Evolutionary conservation across 192 early-diverging fungal species (phyloP).

Genomic region (Backusella circina): DNA sequence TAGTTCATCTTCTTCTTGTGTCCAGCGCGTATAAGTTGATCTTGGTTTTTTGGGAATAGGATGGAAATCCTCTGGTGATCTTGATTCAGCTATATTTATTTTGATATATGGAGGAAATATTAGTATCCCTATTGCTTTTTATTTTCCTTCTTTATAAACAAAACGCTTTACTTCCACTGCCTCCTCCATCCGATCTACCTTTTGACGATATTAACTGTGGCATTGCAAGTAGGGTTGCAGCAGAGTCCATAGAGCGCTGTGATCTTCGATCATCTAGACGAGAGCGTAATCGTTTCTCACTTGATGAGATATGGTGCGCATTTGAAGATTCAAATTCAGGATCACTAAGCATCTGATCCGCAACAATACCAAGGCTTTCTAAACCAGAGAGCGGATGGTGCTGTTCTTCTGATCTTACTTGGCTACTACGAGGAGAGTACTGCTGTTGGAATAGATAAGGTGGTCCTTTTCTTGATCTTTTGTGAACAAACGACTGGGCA

Average conservation of each 20-base stretch:
- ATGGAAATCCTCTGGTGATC: neutral
- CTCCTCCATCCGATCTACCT: neutral
- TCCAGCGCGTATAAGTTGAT: conserved; percentile 35
- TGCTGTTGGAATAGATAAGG: conserved; percentile 32
- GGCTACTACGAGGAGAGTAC: conserved; percentile 23
- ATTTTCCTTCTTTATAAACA: neutral
- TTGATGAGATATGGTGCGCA: neutral
- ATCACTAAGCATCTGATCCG: conserved; percentile 39
- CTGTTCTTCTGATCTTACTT: conserved; percentile 2
- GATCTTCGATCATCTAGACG: conserved; percentile 23
- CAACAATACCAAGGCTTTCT: conserved; percentile 33
- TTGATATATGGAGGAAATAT: no score
- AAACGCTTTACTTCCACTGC: neutral
- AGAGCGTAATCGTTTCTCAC: neutral
- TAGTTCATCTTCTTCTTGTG: conserved; percentile 33
- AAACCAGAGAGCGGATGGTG: conserved; percentile 26
- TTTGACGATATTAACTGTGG: conserved; percentile 1
- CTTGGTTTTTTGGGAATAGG: conserved; percentile 5
- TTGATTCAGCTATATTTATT: neutral
- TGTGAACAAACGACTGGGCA: neutral
- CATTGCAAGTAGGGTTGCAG: conserved; percentile 28
- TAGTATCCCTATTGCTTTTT: neutral
- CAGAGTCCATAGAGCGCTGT: conserved; percentile 35
- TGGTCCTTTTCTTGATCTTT: neutral
- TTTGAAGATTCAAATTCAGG: conserved; percentile 18